Evolutionary conservation across 208 protist species (phyloP).

Genomic region (Leishmania tropica): DNA sequence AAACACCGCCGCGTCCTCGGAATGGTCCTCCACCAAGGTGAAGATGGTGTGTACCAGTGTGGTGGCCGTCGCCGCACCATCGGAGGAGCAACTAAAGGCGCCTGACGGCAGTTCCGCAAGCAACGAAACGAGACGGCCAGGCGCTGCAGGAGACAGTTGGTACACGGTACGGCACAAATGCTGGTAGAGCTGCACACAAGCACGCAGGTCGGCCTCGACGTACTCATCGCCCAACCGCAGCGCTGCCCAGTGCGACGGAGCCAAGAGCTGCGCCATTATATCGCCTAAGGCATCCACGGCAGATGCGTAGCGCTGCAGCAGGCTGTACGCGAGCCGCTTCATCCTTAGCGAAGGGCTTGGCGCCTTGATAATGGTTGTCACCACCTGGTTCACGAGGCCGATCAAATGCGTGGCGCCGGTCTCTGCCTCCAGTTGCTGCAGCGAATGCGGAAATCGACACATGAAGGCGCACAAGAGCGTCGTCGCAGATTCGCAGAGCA

Average conservation of each 20-base stretch:
- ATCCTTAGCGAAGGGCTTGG: conserved; percentile 22
- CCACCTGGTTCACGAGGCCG: conserved; percentile 4
- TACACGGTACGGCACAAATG: conserved; percentile 13
- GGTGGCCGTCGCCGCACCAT: conserved; percentile 15
- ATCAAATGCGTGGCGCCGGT: conserved; percentile 15
- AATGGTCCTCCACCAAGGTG: conserved; percentile 13
- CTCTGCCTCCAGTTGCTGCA: conserved; percentile 20
- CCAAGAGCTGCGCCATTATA: conserved; percentile 18
- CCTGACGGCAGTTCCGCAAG: conserved; percentile 26
- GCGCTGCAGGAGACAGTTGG: not conserved
- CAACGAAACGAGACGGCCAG: conserved; percentile 3
- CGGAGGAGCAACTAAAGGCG: conserved; percentile 11
- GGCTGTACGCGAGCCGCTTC: conserved; percentile 11
- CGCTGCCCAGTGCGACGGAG: conserved; percentile 10
- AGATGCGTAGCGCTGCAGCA: conserved; percentile 32
- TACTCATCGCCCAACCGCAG: conserved; percentile 13
- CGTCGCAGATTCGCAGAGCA: conserved; percentile 25
- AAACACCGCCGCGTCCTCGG: conserved; percentile 15
- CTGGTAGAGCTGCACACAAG: conserved; percentile 14
- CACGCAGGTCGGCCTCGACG: conserved; percentile 9
- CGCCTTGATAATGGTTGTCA: conserved; percentile 11
- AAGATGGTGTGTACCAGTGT: conserved; percentile 15
- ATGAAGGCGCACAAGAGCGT: conserved; percentile 31
- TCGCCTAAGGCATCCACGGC: conserved; percentile 13
- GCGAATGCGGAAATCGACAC: conserved; percentile 27